Base-by-base conservation (phyloP, 805 yeast species). In the Vanderwaltozyma polyspora region DNA sequence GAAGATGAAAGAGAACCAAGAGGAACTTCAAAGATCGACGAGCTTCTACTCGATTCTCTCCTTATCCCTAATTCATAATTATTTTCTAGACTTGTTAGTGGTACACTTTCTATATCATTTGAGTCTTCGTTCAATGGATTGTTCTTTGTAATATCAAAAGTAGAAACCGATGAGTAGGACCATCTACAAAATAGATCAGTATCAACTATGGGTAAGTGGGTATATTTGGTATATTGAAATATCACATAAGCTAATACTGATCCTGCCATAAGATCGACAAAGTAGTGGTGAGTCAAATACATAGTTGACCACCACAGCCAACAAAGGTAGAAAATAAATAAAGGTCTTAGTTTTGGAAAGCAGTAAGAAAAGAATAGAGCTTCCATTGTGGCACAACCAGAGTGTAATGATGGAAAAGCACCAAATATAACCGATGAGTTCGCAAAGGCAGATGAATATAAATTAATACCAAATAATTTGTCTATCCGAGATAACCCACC, bases 281-380 rank as follows among this genome's bases (percentile, higher is more conserved):
- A 89, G 58, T 89, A 89, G 61, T 89, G 97, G 59, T 89, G 97
- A 0, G 96, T 87, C 52, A 89, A 68, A 59, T 89, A 89, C 97
- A 89, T 89, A 10, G 97, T 89, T 36, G 91, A 72, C 93, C 95
- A 89, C 97, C 97, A 89, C 46, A 89, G 69, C 91, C 94, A 84
- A 42, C 74, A 62, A 16, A 85, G 91, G 54, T 87, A 89, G 13
- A 68, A 59, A 53, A 78, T 68, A 68, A 85, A 82, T 8, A 81
- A 42, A 7, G 79, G 75, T 1, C 74, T 66, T 31, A 65, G 65
- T 31, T 62, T 66, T 10, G 97, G 97, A 54, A 87, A 86, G 34
- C 85, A 63, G 64, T 85, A 84, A 33, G 78, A 66, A 50, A 89
- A 64, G 60, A 89, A 89, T 39, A 86, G 64, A 2, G 86, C 94